phyloP scores from a whole-genome alignment of 495 filamentous ascomycete genomes.

The Durotheca rogersii region DNA sequence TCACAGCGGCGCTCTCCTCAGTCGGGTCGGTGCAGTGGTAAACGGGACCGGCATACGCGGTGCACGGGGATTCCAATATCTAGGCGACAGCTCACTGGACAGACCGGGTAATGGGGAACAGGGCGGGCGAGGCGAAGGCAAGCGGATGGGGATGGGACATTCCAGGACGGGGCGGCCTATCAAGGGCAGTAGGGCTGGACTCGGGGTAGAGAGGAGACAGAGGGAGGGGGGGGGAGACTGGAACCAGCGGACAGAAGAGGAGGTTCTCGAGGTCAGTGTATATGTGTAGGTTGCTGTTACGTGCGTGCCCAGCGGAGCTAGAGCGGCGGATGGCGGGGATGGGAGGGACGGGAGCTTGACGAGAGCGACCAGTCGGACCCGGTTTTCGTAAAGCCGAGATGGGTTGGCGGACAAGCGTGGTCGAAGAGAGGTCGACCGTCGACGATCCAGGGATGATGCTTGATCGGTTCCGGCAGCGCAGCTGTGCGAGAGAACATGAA shows the following conservation, averaged over 20 bases:
- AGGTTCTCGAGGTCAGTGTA: too few species aligned
- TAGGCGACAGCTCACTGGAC: conserved; percentile 10
- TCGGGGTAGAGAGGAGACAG: conserved; percentile 3
- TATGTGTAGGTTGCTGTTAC: too few species aligned
- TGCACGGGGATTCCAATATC: conserved; percentile 22
- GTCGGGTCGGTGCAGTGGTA: conserved; percentile 35
- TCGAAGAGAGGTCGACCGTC: conserved; percentile 7
- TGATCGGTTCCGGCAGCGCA: neutral
- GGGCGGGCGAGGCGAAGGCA: conserved; percentile 6
- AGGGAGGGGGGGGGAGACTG: too few species aligned
- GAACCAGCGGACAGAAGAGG: conserved; percentile 5
- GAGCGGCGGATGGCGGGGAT: conserved; percentile 18
- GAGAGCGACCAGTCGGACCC: conserved; percentile 3
- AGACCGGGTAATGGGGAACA: conserved; percentile 19
- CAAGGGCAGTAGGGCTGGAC: conserved; percentile 10
- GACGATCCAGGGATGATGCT: conserved; percentile 13
- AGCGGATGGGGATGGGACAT: conserved; percentile 21
- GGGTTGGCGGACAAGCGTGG: conserved; percentile 5
- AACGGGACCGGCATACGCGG: conserved; percentile 29
- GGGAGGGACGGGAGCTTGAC: conserved; percentile 13
- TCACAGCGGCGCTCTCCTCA: conserved; percentile 27
- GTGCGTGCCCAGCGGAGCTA: conserved; percentile 20
- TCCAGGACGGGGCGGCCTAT: conserved; percentile 14
- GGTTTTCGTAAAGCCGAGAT: conserved; percentile 3
- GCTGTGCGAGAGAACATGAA: conserved; percentile 1